Percentiles rank a stretch among this genome's conserved stretches.
phyloP scores from a whole-genome alignment of 441 rosid species.

The Raphanus hybrid region DNA sequence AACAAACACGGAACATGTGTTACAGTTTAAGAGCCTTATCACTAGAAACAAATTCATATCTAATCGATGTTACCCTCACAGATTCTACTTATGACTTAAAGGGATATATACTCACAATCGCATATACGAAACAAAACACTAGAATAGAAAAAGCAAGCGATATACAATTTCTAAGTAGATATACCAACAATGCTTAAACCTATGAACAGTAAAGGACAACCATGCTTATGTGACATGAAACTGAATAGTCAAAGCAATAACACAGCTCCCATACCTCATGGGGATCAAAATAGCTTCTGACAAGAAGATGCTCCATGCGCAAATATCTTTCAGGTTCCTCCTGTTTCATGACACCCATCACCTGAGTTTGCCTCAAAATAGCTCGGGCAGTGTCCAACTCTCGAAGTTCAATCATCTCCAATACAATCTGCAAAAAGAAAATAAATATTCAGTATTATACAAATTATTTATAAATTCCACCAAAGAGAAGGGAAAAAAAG shows the following conservation, averaged over 20 bases:
- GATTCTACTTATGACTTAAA: conserved; percentile 2
- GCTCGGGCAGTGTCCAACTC: conserved; percentile 98
- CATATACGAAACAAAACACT: neutral
- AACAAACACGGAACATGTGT: neutral
- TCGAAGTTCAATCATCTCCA: conserved; percentile 98
- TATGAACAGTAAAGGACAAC: conserved; percentile 11
- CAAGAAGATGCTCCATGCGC: conserved; percentile 96
- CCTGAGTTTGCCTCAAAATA: conserved; percentile 96
- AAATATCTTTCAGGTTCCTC: conserved; percentile 99
- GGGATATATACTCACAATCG: neutral
- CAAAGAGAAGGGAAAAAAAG: neutral
- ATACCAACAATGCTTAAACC: conserved; percentile 11
- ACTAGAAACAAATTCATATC: conserved; percentile 4
- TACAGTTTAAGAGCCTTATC: conserved; percentile 20
- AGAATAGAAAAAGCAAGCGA: conserved; percentile 8
- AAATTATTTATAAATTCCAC: neutral
- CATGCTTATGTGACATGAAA: conserved; percentile 10
- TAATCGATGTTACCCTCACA: neutral
- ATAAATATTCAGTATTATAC: neutral
- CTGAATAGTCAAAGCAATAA: neutral
- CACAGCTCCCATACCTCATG: conserved; percentile 69
- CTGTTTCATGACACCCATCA: conserved; percentile 99
- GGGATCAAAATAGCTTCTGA: conserved; percentile 97
- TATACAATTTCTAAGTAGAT: neutral
- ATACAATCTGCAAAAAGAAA: conserved; percentile 66